A percentile compares a stretch with the other conserved stretches of the same genome.
These are phyloP conservation scores for Metarhizium sp. DNA, from an alignment of 2,329 filamentous ascomycete genomes.

Conservation along the genomic window DNA sequence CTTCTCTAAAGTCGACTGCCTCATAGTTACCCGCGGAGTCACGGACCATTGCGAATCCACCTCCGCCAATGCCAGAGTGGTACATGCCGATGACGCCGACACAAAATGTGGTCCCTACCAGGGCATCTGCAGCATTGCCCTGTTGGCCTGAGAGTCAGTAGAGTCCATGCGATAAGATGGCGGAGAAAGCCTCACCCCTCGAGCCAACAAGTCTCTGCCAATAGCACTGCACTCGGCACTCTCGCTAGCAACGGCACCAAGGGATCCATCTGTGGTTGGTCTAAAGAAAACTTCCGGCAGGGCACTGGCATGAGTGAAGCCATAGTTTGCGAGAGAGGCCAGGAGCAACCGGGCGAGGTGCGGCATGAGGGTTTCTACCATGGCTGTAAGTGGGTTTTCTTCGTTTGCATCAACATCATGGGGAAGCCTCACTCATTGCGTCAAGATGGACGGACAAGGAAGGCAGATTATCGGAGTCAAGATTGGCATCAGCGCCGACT, in stretches of 20 bases:
- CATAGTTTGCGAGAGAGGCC: slow-evolving; percentile 1
- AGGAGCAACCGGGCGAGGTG: neutral
- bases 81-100: slow-evolving; percentile 70
- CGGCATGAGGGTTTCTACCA: neutral
- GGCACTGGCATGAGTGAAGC: slow-evolving; percentile 5
- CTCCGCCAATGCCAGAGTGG: slow-evolving; percentile 77
- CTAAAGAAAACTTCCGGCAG: slow-evolving; percentile 15
- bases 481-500: neutral
- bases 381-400: neutral
- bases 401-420: neutral
- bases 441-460: neutral
- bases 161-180: neutral
- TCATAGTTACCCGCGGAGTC: slow-evolving; percentile 67
- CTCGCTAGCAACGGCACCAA: slow-evolving; percentile 63
- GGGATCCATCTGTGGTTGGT: slow-evolving; percentile 11
- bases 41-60: slow-evolving; percentile 81
- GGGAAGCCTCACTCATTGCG: neutral
- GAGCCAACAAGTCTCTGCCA: slow-evolving; percentile 51
- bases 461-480: neutral
- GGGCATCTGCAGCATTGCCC: slow-evolving; percentile 69
- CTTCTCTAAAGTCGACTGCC: slow-evolving; percentile 82
- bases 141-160: slow-evolving; percentile 12
- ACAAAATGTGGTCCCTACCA: slow-evolving; percentile 66
- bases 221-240: slow-evolving; percentile 59
- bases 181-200: slow-evolving; percentile 32